Evolutionary conservation across 257 asterid species (phyloP), one percentile per base, ranked within the genome.

Genomic region (Nicotiana tabacum): DNA sequence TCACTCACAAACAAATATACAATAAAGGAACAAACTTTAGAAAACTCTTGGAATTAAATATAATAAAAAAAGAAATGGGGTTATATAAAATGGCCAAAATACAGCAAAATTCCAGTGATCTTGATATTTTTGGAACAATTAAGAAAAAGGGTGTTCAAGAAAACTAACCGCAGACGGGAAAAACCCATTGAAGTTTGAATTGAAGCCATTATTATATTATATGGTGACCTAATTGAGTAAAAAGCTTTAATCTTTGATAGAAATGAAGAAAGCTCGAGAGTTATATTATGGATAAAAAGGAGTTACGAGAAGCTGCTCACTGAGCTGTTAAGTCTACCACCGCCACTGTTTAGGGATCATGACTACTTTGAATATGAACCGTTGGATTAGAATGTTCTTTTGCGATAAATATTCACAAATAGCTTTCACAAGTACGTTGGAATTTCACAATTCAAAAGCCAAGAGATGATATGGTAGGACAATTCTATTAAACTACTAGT

Each of bases 331-430:
- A 68, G 77, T 53, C 77, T 29, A 62, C 43, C 70, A 66, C 74
- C 27, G 48, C 74, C 74, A 74, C 80, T 46, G 62, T 48, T 74
- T 74, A 4, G 39, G 80, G 80, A 74, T 74, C 80, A 74, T 48
- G 24, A 51, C 2, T 15, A 13, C 80, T 74, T 48, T 74, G 62
- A 46, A 74, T 48, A 74, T 27, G 62, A 0, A 74, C 64, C 64
- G 27, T 74, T 12, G 4, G 64, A 74, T 74, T 48, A 48, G 62
- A 0, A 74, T 74, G 43, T 1, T 3, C 21, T 68, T 21, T 13
- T 5, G 35, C 5, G 70, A 65, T 65, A 53, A 53, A 12, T 13
- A 11, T 53, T 53, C 17, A 53, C 57, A 51, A 10, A 39, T 39
- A 39, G 48, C 48, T 39, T 39, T 39, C 48, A 7, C 48, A 43